These are phyloP conservation scores for Ogataea parapolymorpha DNA, from an alignment of 805 yeast species.

Conservation along the genomic window DNA sequence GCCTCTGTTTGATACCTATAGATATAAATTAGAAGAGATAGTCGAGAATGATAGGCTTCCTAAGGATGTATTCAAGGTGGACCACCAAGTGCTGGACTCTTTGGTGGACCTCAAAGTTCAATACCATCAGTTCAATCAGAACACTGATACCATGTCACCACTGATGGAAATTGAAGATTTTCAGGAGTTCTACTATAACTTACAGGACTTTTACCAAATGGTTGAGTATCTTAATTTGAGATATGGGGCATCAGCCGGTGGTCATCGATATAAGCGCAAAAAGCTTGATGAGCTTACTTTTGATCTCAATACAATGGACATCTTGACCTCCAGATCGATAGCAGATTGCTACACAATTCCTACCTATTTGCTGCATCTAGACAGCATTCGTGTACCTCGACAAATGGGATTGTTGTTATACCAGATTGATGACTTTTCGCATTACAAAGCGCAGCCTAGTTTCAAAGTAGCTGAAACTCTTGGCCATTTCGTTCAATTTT, in stretches of 20 bases:
- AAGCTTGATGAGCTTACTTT: constrained; percentile 10
- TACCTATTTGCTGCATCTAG: constrained; percentile 12
- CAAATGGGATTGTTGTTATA: constrained; percentile 19
- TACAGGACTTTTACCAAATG: constrained; percentile 11
- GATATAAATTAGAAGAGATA: constrained; percentile 15
- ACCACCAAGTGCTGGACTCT: constrained; percentile 7
- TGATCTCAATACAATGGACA: constrained; percentile 10
- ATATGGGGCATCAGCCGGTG: not conserved
- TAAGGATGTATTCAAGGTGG: constrained; percentile 15
- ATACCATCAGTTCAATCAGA: constrained; percentile 7
- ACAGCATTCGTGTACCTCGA: constrained; percentile 7
- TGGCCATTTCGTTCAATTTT: constrained; percentile 7
- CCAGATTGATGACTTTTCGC: constrained; percentile 11
- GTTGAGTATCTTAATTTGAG: constrained; percentile 9
- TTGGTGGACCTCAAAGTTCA: constrained; percentile 12
- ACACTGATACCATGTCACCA: constrained; percentile 1
- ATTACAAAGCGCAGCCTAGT: not conserved
- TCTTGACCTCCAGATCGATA: constrained; percentile 8
- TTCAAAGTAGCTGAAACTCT: constrained; percentile 4
- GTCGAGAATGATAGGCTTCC: constrained; percentile 9
- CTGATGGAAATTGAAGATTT: constrained; percentile 4
- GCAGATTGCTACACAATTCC: constrained; percentile 14
- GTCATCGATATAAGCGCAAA: constrained; percentile 10
- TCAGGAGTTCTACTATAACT: constrained; percentile 7
- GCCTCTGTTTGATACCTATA: constrained; percentile 20